A percentile compares a stretch with the other conserved stretches of the same genome.
Conservation (phyloP, 768 basidiomycete genomes). For the Boletus sp. region DNA sequence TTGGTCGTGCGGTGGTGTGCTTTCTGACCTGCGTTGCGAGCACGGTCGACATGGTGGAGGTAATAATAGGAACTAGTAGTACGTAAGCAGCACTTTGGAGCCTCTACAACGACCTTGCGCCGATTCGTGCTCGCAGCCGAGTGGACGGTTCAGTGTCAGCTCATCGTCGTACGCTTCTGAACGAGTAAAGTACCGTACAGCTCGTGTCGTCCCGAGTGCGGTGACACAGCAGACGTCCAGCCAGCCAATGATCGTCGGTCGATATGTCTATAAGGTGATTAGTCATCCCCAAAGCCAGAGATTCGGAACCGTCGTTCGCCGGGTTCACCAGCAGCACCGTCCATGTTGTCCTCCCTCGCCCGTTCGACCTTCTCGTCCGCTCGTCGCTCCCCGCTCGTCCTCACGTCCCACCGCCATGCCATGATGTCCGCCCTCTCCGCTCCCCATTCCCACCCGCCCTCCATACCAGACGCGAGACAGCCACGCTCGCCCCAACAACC, state of each 20-base stretch:
- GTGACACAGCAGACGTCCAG: too few relatives aligned
- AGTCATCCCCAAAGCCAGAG: constrained; percentile 12
- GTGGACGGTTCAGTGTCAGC: too few relatives aligned
- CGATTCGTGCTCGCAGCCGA: too few relatives aligned
- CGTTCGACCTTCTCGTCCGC: constrained; percentile 5
- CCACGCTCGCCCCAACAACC: constrained; percentile 1
- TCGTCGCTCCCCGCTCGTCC: neutral
- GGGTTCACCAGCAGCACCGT: neutral
- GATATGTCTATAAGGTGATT: constrained; percentile 11
- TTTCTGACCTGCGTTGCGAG: constrained; percentile 49
- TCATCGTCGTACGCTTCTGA: too few relatives aligned
- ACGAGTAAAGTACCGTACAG: too few relatives aligned
- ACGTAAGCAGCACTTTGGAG: constrained; percentile 10
- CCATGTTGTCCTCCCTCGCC: constrained; percentile 25
- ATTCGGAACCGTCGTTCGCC: too few relatives aligned
- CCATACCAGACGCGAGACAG: constrained; percentile 11
- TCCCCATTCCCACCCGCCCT: constrained; percentile 25
- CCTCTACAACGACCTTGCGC: too few relatives aligned
- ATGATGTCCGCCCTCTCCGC: constrained; percentile 65
- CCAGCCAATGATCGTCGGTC: constrained; percentile 4
- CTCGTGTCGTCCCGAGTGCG: too few relatives aligned
- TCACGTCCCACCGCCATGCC: constrained; percentile 44
- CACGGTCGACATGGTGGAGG: constrained; percentile 31
- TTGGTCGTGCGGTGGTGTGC: constrained; percentile 72
- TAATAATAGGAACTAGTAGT: neutral